Base-by-base conservation (phyloP, 2,329 filamentous ascomycete species). In the Microdochium nivale region DNA sequence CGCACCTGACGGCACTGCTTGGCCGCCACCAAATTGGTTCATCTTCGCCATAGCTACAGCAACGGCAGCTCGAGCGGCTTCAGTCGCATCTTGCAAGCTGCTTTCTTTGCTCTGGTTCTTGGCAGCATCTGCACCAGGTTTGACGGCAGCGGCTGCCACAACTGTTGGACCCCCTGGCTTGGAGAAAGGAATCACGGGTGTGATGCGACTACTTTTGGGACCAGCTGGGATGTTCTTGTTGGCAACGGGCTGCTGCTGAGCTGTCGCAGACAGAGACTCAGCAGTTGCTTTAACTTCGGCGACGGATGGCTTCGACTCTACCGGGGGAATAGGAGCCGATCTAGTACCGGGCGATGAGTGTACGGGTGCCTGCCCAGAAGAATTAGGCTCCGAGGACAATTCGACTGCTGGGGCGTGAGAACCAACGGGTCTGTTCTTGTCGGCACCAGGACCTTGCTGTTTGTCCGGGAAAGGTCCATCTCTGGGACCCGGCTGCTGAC, bases 21-120 rank as follows among this genome's bases (percentile, higher is more conserved):
- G 67, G 4, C 69, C 69, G 30, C 63, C 40, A 19, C 40, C 19
- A 13, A 7, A 13, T 23, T 44, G 59, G 49, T 73, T 67, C 3
- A 91, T 75, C 62, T 88, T 86, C 1, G 87, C 85, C 84, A 90
- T 90, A 2, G 88, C 88, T 40, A 86, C 81, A 50, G 87, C 86
- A n/a, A 90, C 87, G 9, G 87, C 87, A 27, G 86, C 87, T 59
- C 83, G 85, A 1, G 87, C 87, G 37, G 85, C 82, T 63, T 86
- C 81, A 0, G 87, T 90, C 1, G 87, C 86, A 67, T 87, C 84
- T 55, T 80, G 77, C 10, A 85, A 71, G 47, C 71, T 65, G 9
- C 71, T 64, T 11, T 70, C 70, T 62, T 65, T 66, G 2, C 64
- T 56, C 14, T 64, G 60, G 9, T 68, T 62, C 33, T 66, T 68